Evolutionary conservation across 805 yeast species (phyloP), one percentile per base, ranked within the genome.

Genomic region (Nakazawaea peltata): DNA sequence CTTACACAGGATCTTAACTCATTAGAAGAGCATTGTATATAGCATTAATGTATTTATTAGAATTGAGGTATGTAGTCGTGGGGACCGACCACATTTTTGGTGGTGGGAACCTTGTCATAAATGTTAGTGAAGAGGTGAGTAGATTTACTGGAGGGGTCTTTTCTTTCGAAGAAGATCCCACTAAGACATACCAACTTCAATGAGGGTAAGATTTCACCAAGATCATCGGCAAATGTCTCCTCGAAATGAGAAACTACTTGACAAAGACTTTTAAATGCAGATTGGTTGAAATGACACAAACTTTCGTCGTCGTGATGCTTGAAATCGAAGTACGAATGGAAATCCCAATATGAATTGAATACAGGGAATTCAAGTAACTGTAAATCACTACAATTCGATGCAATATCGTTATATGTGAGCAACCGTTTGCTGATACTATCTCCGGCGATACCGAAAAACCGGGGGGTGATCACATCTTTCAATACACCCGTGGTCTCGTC

Each of bases 391-490:
- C 51, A 47, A 8, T 45, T 35, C 25, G 45, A 44, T 8, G 47
- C 26, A 45, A 44, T 34, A 19, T 53, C 53, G n/a, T 34, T 34
- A 9, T 41, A 39, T 7, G 39, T 27, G 1, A 44, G 22, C 16
- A 51, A 24, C 28, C 81, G 51, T 30, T 53, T 48, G 4, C 62
- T 41, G 30, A 77, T 41, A 4, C 59, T 57, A 28, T 65, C 66
- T 5, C 74, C 71, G 18, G 74, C 64, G 14, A 69, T 60, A 19
- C 72, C 76, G 44, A 80, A 66, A 35, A 79, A 54, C 8, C 71
- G 66, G 4, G 76, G 70, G 1, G 81, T 70, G 19, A 75, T 71
- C 48, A 81, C 59, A 44, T 82, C 92, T 39, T 68, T 74, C 51
- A 65, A 73, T 8, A 58, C 59, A 0, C 67, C 69, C 6, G 60